Percentiles rank a stretch among this genome's conserved stretches.
phyloP scores from a whole-genome alignment of 345 rosid genomes.

The Cardamine chenopodiifolia region DNA sequence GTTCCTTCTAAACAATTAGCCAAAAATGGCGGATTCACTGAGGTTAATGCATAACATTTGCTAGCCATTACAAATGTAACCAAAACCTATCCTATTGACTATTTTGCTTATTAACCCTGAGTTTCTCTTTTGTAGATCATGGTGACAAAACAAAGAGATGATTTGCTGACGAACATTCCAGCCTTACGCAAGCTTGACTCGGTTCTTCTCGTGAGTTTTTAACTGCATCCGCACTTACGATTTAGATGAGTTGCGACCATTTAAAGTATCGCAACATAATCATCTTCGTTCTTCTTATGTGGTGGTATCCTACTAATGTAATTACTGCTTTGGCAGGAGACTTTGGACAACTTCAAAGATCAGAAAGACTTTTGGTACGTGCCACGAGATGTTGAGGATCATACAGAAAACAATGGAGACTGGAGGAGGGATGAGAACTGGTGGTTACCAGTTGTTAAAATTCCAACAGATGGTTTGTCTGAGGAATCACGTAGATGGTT shows the following conservation, averaged over 20 bases:
- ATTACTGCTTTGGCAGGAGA: slow-evolving; percentile 55
- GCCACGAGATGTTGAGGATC: slow-evolving; percentile 53
- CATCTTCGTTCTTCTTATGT: not conserved
- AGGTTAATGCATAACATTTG: slow-evolving; percentile 48
- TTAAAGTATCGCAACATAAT: not conserved
- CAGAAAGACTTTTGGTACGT: slow-evolving; percentile 88
- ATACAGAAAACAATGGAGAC: slow-evolving; percentile 50
- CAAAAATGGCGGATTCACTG: slow-evolving; percentile 65
- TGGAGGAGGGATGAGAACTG: slow-evolving; percentile 65
- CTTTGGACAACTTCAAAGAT: slow-evolving; percentile 68
- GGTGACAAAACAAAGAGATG: slow-evolving; percentile 82
- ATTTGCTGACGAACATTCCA: slow-evolving; percentile 75
- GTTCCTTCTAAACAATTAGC: slow-evolving; percentile 62
- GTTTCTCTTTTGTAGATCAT: slow-evolving; percentile 56
- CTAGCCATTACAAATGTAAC: not conserved
- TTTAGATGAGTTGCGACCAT: not conserved
- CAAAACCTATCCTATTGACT: not conserved
- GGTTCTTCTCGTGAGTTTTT: slow-evolving; percentile 66
- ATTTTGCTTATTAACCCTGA: not conserved
- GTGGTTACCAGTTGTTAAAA: slow-evolving; percentile 87
- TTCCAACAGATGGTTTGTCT: slow-evolving; percentile 70
- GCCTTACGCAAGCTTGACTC: slow-evolving; percentile 86
- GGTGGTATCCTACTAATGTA: not conserved
- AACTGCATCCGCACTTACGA: not conserved
- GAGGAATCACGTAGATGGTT: slow-evolving; percentile 62